These are phyloP conservation scores for Calophaca sinica DNA, from an alignment of 306 rosid species.

Conservation along the genomic window DNA sequence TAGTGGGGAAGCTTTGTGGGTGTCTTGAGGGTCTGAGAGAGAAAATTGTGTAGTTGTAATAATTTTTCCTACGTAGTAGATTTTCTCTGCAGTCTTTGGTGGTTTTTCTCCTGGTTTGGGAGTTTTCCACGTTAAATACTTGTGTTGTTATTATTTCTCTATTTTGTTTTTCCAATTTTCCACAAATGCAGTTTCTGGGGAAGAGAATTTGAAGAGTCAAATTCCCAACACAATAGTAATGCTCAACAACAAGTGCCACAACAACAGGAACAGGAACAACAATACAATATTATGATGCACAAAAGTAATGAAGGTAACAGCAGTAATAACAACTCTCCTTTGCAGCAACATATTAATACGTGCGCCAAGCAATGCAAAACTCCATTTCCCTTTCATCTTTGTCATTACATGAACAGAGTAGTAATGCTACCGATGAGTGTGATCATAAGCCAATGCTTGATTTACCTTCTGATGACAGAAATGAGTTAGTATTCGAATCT, in stretches of 20 bases:
- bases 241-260: constrained; percentile 42
- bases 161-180: too few relatives aligned
- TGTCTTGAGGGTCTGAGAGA: too few relatives aligned
- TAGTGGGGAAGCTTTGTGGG: too few relatives aligned
- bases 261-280: constrained; percentile 43
- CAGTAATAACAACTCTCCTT: constrained; percentile 21
- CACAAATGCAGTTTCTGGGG: too few relatives aligned
- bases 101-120: too few relatives aligned
- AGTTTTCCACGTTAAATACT: too few relatives aligned
- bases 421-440: constrained; percentile 45
- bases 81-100: too few relatives aligned
- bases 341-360: constrained; percentile 59
- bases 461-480: constrained; percentile 46
- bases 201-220: too few relatives aligned
- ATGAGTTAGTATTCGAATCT: constrained; percentile 53
- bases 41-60: too few relatives aligned
- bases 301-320: constrained; percentile 11
- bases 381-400: constrained; percentile 46
- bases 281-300: constrained; percentile 44
- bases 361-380: constrained; percentile 71
- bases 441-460: constrained; percentile 59
- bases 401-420: constrained; percentile 61
- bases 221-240: too few relatives aligned
- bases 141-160: too few relatives aligned
- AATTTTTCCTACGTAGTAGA: too few relatives aligned